Base-by-base conservation (phyloP, 129 eudicot species). In the Sambucus nigra region DNA sequence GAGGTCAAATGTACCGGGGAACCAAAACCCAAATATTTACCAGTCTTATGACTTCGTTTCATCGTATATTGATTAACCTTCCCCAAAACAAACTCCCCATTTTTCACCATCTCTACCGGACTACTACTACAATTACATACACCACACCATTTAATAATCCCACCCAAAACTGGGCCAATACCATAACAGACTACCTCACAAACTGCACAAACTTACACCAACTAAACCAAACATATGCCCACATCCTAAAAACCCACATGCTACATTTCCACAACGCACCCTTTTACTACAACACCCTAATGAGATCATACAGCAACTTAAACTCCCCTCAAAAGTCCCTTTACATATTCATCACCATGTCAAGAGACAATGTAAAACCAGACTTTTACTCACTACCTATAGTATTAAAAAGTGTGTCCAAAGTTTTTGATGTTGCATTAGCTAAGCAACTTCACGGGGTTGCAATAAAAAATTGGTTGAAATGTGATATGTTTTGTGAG, bases 321-420 rank as follows among this genome's bases (percentile, higher is more conserved):
- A 27, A 23, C 16, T 69, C 79, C 5, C 86, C 93, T 31, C 22
- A 51, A 16, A 66, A 70, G 42, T 85, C 95, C 1, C 44, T 73
- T 9, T 63, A 45, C 51, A 67, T 81, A 26, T 78, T 51, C 70
- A 16, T 74, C 4, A 53, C 56, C 39, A 84, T 84, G 95, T 38
- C 68, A 0, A 69, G 77, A 13, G 82, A 80, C 5, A 88, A 83
- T 5, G 73, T 89, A 28, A 9, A 28, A 6, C 93, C 95, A 0
- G 96, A 88, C 48, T 50, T 57, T 3, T 84, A 77, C 56, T 83
- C 97, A 1, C 53, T 88, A 5, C 95, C 97, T 9, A 81, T 81
- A 55, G 65, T 77, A 26, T 31, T 89, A 39, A 73, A 81, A 63
- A 82, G 88, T 0, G 69, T 73, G 5, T 60, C 80, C 20, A 84